phyloP scores from a whole-genome alignment of 352 stramenopile species.

The Globisporangium parvum region DNA sequence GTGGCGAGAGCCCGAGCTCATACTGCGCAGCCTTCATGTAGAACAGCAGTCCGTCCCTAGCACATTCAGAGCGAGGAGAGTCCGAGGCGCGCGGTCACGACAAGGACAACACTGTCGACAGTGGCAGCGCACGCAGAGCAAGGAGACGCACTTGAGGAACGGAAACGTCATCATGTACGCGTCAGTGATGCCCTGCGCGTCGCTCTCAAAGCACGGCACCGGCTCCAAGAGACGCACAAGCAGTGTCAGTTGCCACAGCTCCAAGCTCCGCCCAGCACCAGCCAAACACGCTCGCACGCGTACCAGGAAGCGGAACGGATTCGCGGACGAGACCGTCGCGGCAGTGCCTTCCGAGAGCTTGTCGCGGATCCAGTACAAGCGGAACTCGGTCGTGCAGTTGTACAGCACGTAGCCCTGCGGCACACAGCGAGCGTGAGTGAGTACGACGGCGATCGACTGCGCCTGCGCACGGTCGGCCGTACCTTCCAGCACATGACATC shows the following conservation, averaged over 20 bases:
- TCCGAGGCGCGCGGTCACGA: neutral
- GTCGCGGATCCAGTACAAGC: conserved; percentile 88
- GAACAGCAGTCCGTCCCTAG: conserved; percentile 87
- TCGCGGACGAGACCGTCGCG: conserved; percentile 37
- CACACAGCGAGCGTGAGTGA: neutral
- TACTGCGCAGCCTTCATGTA: conserved; percentile 88
- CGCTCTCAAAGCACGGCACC: conserved; percentile 84
- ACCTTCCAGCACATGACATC: conserved; percentile 93
- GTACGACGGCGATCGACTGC: neutral
- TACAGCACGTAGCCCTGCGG: conserved; percentile 82
- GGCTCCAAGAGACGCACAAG: conserved; percentile 27
- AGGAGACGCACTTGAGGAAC: conserved; percentile 73
- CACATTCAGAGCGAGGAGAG: conserved; percentile 1
- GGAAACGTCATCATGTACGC: conserved; percentile 78
- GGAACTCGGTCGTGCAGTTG: conserved; percentile 91
- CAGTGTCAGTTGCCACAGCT: neutral
- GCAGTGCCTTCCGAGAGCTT: conserved; percentile 80
- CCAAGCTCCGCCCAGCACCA: neutral
- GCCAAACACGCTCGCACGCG: neutral
- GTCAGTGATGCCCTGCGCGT: conserved; percentile 56
- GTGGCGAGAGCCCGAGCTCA: conserved; percentile 79
- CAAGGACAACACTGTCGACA: neutral
- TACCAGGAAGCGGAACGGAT: conserved; percentile 78
- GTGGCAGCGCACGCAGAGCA: neutral
- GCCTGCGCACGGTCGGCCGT: neutral